Conservation (phyloP, 495 filamentous ascomycete genomes). For the Penicillium canariense region DNA sequence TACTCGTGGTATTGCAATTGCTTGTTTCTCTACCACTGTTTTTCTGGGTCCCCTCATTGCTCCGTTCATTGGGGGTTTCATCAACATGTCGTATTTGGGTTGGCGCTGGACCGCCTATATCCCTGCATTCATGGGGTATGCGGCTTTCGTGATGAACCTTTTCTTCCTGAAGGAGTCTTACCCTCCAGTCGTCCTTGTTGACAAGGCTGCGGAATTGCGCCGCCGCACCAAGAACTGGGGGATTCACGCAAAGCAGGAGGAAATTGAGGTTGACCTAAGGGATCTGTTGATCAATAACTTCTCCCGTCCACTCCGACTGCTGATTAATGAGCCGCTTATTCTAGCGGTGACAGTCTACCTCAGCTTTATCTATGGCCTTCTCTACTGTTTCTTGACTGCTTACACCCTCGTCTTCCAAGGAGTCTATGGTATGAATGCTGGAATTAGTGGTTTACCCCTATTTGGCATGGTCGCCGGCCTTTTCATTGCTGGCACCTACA, state of each 20-base stretch:
- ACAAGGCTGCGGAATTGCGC: conserved; percentile 75
- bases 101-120: conserved; percentile 91
- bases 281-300: conserved; percentile 50
- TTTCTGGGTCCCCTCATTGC: conserved; percentile 81
- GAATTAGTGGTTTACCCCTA: conserved; percentile 39
- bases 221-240: conserved; percentile 88
- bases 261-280: conserved; percentile 80
- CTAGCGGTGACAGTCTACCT: conserved; percentile 31
- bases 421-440: conserved; percentile 36
- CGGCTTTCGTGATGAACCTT: conserved; percentile 65
- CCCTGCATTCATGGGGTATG: conserved; percentile 72
- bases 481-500: conserved; percentile 34
- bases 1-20: conserved; percentile 63
- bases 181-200: conserved; percentile 74
- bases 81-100: conserved; percentile 49
- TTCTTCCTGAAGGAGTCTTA: conserved; percentile 84
- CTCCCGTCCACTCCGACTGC: conserved; percentile 28
- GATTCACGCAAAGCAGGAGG: conserved; percentile 91
- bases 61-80: conserved; percentile 84
- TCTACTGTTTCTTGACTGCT: conserved; percentile 47
- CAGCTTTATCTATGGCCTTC: conserved; percentile 42
- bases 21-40: conserved; percentile 79
- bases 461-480: conserved; percentile 47
- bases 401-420: conserved; percentile 44
- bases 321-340: conserved; percentile 30